These are phyloP conservation scores for Yarrowia hollandica DNA, from an alignment of 805 yeast genomes.

Conservation along the genomic window DNA sequence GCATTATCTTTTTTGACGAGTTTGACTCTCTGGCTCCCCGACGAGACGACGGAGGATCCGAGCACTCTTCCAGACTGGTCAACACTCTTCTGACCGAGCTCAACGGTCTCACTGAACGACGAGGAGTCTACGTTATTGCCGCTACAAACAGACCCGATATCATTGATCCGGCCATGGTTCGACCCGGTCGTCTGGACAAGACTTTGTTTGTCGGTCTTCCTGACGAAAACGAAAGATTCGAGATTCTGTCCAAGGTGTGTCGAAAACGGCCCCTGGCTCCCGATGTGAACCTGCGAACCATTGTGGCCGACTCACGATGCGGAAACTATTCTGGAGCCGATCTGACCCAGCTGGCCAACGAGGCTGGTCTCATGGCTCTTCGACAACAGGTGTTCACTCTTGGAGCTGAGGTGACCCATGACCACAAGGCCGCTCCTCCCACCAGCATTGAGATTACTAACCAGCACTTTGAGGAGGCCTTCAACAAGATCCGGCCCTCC, in stretches of 20 bases:
- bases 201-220: conserved; percentile 91
- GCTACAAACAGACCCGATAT: conserved; percentile 98
- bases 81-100: conserved; percentile 91
- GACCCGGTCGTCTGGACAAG: conserved; percentile 96
- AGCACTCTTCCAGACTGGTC: conserved; percentile 89
- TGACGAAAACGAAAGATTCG: conserved; percentile 69
- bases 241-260: conserved; percentile 76
- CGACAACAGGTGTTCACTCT: conserved; percentile 57
- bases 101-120: conserved; percentile 90
- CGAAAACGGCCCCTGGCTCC: conserved; percentile 69
- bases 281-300: conserved; percentile 57
- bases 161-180: conserved; percentile 96
- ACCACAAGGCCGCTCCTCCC: conserved; percentile 34
- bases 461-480: conserved; percentile 67
- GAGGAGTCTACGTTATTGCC: conserved; percentile 91
- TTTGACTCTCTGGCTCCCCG: conserved; percentile 94
- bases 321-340: conserved; percentile 96
- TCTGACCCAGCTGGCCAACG: conserved; percentile 84
- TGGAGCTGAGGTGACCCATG: conserved; percentile 43
- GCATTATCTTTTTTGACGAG: conserved; percentile 94
- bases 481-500: conserved; percentile 78
- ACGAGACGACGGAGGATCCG: conserved; percentile 84
- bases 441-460: conserved; percentile 56
- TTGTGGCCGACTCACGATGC: conserved; percentile 78
- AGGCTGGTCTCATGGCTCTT: conserved; percentile 88